A percentile compares a stretch with the other conserved stretches of the same genome.
Evolutionary conservation across 495 filamentous ascomycete genomes (phyloP).

Genomic region (Immersiella caudata): DNA sequence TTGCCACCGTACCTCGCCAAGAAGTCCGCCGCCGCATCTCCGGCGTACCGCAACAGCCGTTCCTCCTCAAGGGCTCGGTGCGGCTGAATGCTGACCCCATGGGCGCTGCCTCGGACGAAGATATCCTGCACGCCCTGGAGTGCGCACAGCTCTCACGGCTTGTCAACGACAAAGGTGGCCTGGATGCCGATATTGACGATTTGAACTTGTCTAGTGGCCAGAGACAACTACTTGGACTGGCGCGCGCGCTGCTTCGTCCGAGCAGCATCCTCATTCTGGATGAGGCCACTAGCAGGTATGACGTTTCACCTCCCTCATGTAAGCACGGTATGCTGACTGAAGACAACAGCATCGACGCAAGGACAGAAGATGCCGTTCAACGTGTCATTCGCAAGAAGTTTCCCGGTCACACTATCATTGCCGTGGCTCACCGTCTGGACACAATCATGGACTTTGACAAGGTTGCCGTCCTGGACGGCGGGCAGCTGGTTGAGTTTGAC

Average conservation of each 20-base stretch:
- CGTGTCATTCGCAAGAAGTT: constrained; percentile 38
- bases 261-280: constrained; percentile 36
- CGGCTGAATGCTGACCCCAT: constrained; percentile 52
- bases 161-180: constrained; percentile 43
- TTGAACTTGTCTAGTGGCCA: constrained; percentile 50
- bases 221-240: constrained; percentile 64
- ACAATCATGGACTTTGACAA: constrained; percentile 48
- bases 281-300: constrained; percentile 37
- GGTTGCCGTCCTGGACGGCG: constrained; percentile 41
- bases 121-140: constrained; percentile 41
- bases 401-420: constrained; percentile 46
- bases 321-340: background rate
- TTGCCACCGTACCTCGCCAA: constrained; percentile 37
- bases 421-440: constrained; percentile 46
- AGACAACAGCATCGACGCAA: constrained; percentile 30
- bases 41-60: constrained; percentile 49
- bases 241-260: constrained; percentile 56
- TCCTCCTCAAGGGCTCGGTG: constrained; percentile 49
- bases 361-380: constrained; percentile 38
- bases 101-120: constrained; percentile 37
- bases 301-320: background rate
- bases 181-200: constrained; percentile 44
- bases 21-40: constrained; percentile 42
- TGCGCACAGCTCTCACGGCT: constrained; percentile 44
- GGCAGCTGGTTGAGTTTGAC: constrained; percentile 43